These are phyloP conservation scores for Quercus mongolica DNA, from an alignment of 306 rosid species.

Conservation along the genomic window DNA sequence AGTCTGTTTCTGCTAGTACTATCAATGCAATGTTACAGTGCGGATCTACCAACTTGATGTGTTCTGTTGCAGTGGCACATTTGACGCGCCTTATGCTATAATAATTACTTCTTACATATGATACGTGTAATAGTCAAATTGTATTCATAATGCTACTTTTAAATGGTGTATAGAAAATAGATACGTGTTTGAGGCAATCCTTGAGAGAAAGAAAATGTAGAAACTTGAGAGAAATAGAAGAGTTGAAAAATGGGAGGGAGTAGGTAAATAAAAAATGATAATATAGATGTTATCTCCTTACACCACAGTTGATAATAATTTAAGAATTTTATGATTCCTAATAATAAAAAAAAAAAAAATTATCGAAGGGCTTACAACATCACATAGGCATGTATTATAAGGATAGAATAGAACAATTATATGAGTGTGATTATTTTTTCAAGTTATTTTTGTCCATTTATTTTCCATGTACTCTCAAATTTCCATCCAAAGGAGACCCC, in stretches of 20 bases:
- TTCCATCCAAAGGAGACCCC: neutral
- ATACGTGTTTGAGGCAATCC: neutral
- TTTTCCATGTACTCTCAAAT: neutral
- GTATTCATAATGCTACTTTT: neutral
- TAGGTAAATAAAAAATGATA: neutral
- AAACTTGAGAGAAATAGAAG: neutral
- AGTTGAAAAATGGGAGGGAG: neutral
- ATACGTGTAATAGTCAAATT: no score
- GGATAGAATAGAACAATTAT: no score
- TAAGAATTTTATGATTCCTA: no score
- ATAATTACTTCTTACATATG: no score
- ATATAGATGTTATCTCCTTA: no score
- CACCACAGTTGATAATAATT: no score
- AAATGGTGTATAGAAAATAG: neutral
- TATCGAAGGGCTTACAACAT: no score
- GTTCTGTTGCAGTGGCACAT: neutral
- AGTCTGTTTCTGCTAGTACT: neutral
- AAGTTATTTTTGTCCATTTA: neutral
- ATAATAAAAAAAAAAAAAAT: no score
- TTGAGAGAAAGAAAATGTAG: neutral
- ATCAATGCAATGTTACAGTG: conserved; percentile 3
- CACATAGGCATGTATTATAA: no score
- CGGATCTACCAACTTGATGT: conserved; percentile 13
- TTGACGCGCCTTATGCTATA: neutral
- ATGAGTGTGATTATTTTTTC: no score